These are phyloP conservation scores for Stephanodiscus triporus DNA, from an alignment of 108 stramenopile genomes.

Conservation along the genomic window DNA sequence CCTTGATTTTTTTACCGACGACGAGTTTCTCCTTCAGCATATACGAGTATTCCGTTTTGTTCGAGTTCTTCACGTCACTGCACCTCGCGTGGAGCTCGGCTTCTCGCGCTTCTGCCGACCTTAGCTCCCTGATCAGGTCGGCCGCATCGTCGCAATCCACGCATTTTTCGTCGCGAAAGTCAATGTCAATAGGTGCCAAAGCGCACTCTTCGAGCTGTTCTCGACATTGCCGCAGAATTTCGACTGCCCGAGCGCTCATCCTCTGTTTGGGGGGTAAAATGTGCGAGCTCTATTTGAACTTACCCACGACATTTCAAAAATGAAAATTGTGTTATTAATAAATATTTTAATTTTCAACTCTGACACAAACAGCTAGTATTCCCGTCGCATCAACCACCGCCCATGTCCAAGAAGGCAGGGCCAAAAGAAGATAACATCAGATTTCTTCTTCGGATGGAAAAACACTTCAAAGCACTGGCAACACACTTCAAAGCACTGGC, in stretches of 20 bases:
- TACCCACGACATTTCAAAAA: too few species aligned
- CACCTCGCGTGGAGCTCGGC: slow-evolving; percentile 2
- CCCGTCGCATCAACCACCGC: too few species aligned
- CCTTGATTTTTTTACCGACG: slow-evolving; percentile 8
- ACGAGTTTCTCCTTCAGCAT: slow-evolving; percentile 3
- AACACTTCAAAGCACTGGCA: too few species aligned
- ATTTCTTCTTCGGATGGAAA: too few species aligned
- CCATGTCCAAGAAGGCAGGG: too few species aligned
- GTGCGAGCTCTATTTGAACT: too few species aligned
- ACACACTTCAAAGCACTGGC: too few species aligned
- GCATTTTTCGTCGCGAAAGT: slow-evolving; percentile 14
- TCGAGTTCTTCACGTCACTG: neutral
- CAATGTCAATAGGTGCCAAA: slow-evolving; percentile 5
- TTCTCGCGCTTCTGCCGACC: neutral
- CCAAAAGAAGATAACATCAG: too few species aligned
- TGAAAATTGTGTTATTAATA: too few species aligned
- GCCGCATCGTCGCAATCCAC: slow-evolving; percentile 13
- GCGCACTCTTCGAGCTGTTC: slow-evolving; percentile 8
- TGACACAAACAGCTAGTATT: too few species aligned
- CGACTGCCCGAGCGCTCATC: neutral
- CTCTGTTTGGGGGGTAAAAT: too few species aligned
- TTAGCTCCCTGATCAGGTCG: slow-evolving; percentile 13
- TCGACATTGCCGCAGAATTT: slow-evolving; percentile 16
- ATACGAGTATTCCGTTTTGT: slow-evolving; percentile 21
- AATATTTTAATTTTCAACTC: too few species aligned